phyloP scores from a whole-genome alignment of 2,329 filamentous ascomycete species.

The Phialophora tarda region DNA sequence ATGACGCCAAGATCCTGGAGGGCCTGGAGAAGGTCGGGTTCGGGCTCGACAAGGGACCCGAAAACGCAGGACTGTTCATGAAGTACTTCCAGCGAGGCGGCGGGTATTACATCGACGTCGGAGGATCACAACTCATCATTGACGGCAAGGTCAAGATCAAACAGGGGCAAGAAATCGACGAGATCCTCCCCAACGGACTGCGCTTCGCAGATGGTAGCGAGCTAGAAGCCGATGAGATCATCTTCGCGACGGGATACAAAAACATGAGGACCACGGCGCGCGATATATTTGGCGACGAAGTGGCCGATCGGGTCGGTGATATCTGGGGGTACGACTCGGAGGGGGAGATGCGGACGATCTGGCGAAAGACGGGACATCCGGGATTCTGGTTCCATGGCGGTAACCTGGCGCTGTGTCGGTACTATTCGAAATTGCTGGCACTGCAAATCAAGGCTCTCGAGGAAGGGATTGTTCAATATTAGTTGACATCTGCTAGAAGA shows the following conservation, averaged over 20 bases:
- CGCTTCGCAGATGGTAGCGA: constrained; percentile 63
- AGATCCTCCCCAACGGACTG: constrained; percentile 57
- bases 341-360: constrained; percentile 64
- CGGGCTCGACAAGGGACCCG: constrained; percentile 63
- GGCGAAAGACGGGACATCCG: constrained; percentile 66
- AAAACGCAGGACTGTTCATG: constrained; percentile 62
- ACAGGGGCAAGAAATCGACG: constrained; percentile 63
- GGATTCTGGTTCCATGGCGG: constrained; percentile 73
- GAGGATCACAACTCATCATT: constrained; percentile 65
- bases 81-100: constrained; percentile 71
- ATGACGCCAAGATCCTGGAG: constrained; percentile 38
- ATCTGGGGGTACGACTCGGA: constrained; percentile 67
- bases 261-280: constrained; percentile 70
- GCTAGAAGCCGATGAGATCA: constrained; percentile 67
- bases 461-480: constrained; percentile 25
- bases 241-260: constrained; percentile 65
- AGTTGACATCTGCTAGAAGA: neutral
- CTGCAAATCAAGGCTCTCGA: constrained; percentile 55
- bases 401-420: constrained; percentile 67
- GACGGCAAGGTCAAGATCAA: constrained; percentile 70
- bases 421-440: constrained; percentile 62
- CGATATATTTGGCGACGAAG: constrained; percentile 65
- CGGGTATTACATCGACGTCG: constrained; percentile 74
- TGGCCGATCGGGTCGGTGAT: constrained; percentile 64
- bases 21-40: constrained; percentile 65